These are phyloP conservation scores for Passiflora organensis DNA, from an alignment of 345 rosid species.

Conservation along the genomic window DNA sequence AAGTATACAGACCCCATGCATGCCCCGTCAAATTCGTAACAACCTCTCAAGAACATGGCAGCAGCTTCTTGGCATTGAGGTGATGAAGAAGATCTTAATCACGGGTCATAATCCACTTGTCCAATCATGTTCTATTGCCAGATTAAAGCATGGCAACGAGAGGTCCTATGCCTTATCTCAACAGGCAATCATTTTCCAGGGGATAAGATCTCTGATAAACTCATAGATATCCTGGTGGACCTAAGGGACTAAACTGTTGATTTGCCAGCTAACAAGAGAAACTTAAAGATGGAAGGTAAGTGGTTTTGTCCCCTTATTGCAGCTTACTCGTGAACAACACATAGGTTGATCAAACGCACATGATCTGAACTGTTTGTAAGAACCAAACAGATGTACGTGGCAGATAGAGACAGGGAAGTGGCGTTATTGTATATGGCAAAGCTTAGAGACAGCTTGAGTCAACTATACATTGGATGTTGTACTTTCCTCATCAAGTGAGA, in stretches of 20 bases:
- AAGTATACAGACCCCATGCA: too few species aligned
- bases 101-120: slow-evolving; percentile 20
- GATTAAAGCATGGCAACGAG: slow-evolving; percentile 36
- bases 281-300: neutral
- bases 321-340: too few species aligned
- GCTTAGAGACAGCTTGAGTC: too few species aligned
- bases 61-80: neutral
- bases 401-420: neutral
- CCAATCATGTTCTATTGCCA: slow-evolving; percentile 41
- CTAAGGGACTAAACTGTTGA: slow-evolving; percentile 6
- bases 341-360: too few species aligned
- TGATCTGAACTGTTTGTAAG: slow-evolving; percentile 5
- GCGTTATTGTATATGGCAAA: too few species aligned
- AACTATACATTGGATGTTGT: too few species aligned
- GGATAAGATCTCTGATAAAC: slow-evolving; percentile 30
- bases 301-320: too few species aligned
- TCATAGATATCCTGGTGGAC: slow-evolving; percentile 24
- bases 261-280: slow-evolving; percentile 14
- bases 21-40: too few species aligned
- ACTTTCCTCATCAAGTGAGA: too few species aligned
- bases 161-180: slow-evolving; percentile 39
- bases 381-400: slow-evolving; percentile 5
- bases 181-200: slow-evolving; percentile 12
- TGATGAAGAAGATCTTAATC: slow-evolving; percentile 5
- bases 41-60: too few species aligned